A percentile compares a stretch with the other conserved stretches of the same genome.
Conservation (phyloP, 1,139 yeast genomes). For the Suhomyces yuchorum region DNA sequence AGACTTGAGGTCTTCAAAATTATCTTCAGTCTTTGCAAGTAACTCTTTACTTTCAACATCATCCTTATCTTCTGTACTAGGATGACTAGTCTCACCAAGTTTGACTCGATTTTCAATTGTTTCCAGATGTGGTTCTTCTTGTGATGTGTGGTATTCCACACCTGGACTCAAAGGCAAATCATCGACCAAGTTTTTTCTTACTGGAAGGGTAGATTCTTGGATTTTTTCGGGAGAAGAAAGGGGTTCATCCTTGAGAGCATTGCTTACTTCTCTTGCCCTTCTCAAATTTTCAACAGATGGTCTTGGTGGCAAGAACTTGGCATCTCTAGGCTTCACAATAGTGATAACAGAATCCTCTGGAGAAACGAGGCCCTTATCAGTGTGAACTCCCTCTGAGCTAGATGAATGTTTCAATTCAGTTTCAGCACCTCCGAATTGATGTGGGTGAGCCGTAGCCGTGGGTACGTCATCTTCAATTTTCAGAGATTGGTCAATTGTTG, state of each 20-base stretch:
- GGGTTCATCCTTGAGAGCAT: constrained; percentile 5
- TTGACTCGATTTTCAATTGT: neutral
- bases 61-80: neutral
- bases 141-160: neutral
- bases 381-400: neutral
- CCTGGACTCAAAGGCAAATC: constrained; percentile 1
- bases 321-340: constrained; percentile 4
- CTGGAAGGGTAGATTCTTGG: neutral
- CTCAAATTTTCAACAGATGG: constrained; percentile 36
- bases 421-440: no score
- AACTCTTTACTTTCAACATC: neutral
- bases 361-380: neutral
- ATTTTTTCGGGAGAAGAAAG: neutral
- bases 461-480: neutral
- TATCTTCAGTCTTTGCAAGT: neutral
- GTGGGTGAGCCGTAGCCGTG: no score
- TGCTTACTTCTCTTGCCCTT: constrained; percentile 37
- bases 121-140: neutral
- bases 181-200: neutral
- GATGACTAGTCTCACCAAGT: neutral
- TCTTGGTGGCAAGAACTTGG: constrained; percentile 36
- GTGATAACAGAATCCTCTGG: constrained; percentile 8
- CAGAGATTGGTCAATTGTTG: neutral
- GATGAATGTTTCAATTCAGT: neutral
- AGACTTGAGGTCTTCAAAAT: neutral